Conservation (phyloP, 805 yeast genomes). For the Saturnispora besseyi region DNA sequence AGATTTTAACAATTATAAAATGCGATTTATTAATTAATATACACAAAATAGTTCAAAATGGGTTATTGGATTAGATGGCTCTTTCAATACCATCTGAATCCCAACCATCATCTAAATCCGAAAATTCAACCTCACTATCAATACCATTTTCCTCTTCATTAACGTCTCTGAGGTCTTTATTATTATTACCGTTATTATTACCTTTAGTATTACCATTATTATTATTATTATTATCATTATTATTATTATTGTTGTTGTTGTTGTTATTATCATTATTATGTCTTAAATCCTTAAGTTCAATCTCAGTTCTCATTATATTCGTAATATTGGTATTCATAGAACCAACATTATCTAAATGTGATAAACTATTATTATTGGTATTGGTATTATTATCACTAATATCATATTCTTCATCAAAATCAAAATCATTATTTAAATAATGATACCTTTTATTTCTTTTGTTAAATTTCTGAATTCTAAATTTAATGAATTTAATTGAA, state of each 20-base stretch:
- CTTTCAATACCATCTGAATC: conserved; percentile 25
- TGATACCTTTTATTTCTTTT: background rate
- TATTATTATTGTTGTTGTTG: background rate
- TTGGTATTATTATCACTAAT: background rate
- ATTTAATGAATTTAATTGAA: background rate
- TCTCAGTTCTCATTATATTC: background rate
- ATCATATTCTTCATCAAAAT: background rate
- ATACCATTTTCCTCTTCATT: conserved; percentile 1
- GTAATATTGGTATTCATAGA: background rate
- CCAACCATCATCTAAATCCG: conserved; percentile 22
- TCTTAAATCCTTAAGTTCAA: background rate
- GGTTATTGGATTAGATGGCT: conserved; percentile 9
- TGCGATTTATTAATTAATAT: background rate
- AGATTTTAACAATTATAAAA: background rate
- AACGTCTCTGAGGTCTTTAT: background rate
- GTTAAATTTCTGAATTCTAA: background rate
- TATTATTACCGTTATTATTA: background rate
- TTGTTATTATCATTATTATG: background rate
- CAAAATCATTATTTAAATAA: background rate
- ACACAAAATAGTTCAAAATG: no score
- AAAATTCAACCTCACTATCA: conserved; percentile 16
- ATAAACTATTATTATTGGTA: background rate
- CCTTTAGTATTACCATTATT: background rate
- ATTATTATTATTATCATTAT: background rate
- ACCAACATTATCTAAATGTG: background rate